Base-by-base conservation (phyloP, 2,329 filamentous ascomycete species). In the Talaromyces sp. region DNA sequence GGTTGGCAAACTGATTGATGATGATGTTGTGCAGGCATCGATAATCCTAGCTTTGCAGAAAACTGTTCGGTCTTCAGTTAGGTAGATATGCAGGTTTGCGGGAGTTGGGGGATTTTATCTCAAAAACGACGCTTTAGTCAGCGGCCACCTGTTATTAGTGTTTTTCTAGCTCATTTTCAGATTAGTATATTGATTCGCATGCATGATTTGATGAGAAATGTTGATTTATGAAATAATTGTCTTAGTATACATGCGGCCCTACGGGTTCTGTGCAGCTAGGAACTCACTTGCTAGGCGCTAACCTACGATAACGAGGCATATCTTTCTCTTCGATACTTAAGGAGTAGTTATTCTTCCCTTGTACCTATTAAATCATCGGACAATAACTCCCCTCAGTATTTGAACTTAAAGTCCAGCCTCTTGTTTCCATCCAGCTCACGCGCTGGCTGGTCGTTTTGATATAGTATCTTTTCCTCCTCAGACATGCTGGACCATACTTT, bases 341-440 rank as follows among this genome's bases (percentile, higher is more conserved):
- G n/a, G n/a, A n/a, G n/a, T n/a, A n/a, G n/a, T n/a, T n/a, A 49
- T 27, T 3, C 22, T 25, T 17, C 22, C 45, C 2, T 22, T 22
- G 6, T 7, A 22, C 22, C 8, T 45, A 11, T 45, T 8, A 8
- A 19, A n/a, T 13, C 45, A n/a, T 17, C 45, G 13, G 11, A 8
- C 5, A 8, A 27, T 27, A 15, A 27, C 5, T 7, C 22, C 27
- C 4, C 22, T 49, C 22, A 49, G 22, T 27, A 49, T 25, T 27
- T 49, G 45, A 49, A 85, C n/a, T 81, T 75, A 70, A 85, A 84
- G 69, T 85, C 82, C 22, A 85, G 67, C 29, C 82, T 76, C 72
- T 80, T 81, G 69, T 84, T 84, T 1, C 83, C 82, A 27, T 84
- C 82, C 43, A 72, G 68, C 67, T 83, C 81, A 38, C 81, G 75